Evolutionary conservation across 352 stramenopile species (phyloP), one percentile per base, ranked within the genome.

Genomic region (Vaucheria bursata): DNA sequence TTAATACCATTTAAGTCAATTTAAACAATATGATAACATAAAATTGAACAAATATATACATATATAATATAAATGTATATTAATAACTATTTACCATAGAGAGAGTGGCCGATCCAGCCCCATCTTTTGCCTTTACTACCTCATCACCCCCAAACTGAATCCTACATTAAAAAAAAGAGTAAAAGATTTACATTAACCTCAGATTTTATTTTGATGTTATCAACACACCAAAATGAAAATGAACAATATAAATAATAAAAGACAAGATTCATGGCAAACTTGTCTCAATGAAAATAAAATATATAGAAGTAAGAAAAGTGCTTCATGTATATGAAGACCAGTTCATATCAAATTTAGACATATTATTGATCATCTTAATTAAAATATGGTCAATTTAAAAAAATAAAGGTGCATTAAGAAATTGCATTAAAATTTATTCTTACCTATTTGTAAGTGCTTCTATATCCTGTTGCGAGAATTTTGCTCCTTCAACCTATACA

Each of bases 121-220:
- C 96, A 75, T 98, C 94, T 92, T 99, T 97, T 70, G 92, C 92
- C 84, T 94, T 85, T 49, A 99, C 96, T 52, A 99, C 96, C 86
- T 99, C 96, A 75, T 96, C 91, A 67, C 92, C 92, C 70, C 90
- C 92, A 81, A 95, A 96, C 68, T 85, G 78, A 8, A 84, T 84
- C 32, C 82, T 68, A 34, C 53, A 2, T 34, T 18, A 59, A 18
- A 59, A 25, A 59, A 59, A 18, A 59, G 12, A 25, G 25, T 18
- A 59, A 59, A 7, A n/a, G n/a, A n/a, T 3, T 8, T 33, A 12
- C 8, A 25, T 76, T 8, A 52, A 76, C 7, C 8, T 3, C 35
- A 66, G 12, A n/a, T n/a, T n/a, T n/a, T n/a, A n/a, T n/a, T n/a
- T n/a, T n/a, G n/a, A n/a, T n/a, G n/a, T n/a, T n/a, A 3, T 45